Conservation (phyloP, 306 rosid species). For the Nissolia schottii region DNA sequence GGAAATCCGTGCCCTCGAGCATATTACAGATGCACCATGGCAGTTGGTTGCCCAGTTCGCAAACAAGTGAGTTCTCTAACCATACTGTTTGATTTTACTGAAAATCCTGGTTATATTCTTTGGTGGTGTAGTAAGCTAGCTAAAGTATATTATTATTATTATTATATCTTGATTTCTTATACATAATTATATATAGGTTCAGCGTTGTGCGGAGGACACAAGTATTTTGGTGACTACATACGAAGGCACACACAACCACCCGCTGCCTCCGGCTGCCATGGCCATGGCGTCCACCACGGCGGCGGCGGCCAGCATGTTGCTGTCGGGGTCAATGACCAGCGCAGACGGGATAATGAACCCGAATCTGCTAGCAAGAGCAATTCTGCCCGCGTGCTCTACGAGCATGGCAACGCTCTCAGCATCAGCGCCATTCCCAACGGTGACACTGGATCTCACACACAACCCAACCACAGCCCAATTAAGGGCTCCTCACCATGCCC, state of each 20-base stretch:
- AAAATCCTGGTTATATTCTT: too few species aligned
- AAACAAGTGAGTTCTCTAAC: slow-evolving; percentile 62
- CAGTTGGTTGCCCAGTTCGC: slow-evolving; percentile 94
- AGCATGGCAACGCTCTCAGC: slow-evolving; percentile 91
- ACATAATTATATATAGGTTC: slow-evolving; percentile 69
- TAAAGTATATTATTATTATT: too few species aligned
- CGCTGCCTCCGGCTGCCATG: slow-evolving; percentile 93
- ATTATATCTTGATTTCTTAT: too few species aligned
- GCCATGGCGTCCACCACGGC: slow-evolving; percentile 94
- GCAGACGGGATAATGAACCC: slow-evolving; percentile 85
- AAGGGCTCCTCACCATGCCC: slow-evolving; percentile 22
- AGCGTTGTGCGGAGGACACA: slow-evolving; percentile 91
- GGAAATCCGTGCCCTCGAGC: slow-evolving; percentile 99
- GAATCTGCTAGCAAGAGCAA: slow-evolving; percentile 74
- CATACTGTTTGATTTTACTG: too few species aligned
- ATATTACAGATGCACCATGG: slow-evolving; percentile 95
- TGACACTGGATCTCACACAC: slow-evolving; percentile 85
- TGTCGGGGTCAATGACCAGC: slow-evolving; percentile 88
- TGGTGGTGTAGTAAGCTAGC: too few species aligned
- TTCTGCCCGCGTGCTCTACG: slow-evolving; percentile 66
- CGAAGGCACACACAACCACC: slow-evolving; percentile 95
- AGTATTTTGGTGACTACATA: slow-evolving; percentile 81
- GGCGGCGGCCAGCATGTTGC: slow-evolving; percentile 86
- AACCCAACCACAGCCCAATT: slow-evolving; percentile 31
- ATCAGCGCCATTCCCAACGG: slow-evolving; percentile 88